Evolutionary conservation across 2,329 filamentous ascomycete species (phyloP).

Genomic region (Coniochaeta hoffmannii): DNA sequence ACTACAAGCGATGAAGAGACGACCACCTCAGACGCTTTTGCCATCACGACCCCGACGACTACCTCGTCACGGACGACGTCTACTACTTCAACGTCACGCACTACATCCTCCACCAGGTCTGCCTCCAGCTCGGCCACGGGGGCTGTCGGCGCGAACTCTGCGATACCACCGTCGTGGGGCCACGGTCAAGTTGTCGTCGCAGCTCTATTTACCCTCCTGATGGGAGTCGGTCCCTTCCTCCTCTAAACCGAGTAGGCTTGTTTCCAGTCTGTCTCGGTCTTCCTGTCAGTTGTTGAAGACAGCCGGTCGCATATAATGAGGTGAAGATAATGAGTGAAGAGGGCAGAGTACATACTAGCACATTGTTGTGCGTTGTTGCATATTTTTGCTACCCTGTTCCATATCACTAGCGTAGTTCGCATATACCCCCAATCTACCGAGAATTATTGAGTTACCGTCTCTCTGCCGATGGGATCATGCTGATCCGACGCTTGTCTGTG

Average conservation of each 20-base stretch:
- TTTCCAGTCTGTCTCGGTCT: background rate
- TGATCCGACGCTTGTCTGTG: background rate
- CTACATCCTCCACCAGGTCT: background rate
- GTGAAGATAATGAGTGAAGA: too few species aligned
- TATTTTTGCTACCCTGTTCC: background rate
- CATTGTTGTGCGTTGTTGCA: too few species aligned
- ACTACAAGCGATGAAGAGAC: background rate
- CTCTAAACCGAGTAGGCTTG: background rate
- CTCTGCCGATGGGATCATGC: background rate
- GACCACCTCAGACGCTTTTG: background rate
- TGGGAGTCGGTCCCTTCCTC: background rate
- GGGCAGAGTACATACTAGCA: too few species aligned
- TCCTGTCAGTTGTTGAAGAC: too few species aligned
- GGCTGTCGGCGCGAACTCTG: background rate
- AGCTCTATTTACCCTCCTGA: background rate
- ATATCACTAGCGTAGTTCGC: background rate
- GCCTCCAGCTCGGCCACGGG: background rate
- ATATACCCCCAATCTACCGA: background rate
- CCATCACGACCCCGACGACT: background rate
- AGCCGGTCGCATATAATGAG: too few species aligned
- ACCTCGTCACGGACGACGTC: background rate
- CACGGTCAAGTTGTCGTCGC: background rate
- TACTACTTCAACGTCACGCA: background rate
- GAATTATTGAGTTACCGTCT: background rate
- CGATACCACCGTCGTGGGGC: background rate